These are phyloP conservation scores for Marasmius oreades DNA, from an alignment of 1,284 basidiomycete genomes.

Conservation along the genomic window DNA sequence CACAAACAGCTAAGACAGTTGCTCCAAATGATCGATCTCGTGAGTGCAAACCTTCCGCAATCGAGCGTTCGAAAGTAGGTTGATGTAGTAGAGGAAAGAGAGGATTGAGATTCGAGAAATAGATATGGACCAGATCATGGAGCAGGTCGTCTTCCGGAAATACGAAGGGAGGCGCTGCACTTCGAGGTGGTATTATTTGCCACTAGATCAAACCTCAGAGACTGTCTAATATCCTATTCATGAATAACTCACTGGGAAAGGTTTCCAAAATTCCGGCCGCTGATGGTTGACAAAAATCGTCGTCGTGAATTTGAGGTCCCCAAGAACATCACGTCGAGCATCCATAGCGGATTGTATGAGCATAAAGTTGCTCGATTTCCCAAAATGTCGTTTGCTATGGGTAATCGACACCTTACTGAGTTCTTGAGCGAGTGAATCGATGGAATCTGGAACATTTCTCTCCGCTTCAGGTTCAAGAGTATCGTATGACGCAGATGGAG, in stretches of 20 bases:
- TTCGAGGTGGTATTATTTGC: constrained; percentile 5
- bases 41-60: constrained; percentile 33
- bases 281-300: not conserved
- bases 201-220: no score
- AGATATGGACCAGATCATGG: constrained; percentile 39
- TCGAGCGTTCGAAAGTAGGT: constrained; percentile 39
- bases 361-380: constrained; percentile 9
- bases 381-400: constrained; percentile 10
- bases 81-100: constrained; percentile 43
- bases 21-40: constrained; percentile 38
- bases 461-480: not conserved
- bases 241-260: constrained; percentile 7
- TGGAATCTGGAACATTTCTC: not conserved
- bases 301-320: not conserved
- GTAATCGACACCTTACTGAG: not conserved
- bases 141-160: constrained; percentile 36
- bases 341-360: constrained; percentile 12
- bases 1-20: constrained; percentile 45
- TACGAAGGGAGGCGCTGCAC: constrained; percentile 13
- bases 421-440: not conserved
- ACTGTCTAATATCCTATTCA: not conserved
- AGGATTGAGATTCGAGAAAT: constrained; percentile 38
- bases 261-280: constrained; percentile 7
- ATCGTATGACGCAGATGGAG: not conserved
- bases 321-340: constrained; percentile 3